Evolutionary conservation across 2,329 filamentous ascomycete species (phyloP), one percentile per base, ranked within the genome.

Genomic region (Xenosphaeropsis pyriputrescens): DNA sequence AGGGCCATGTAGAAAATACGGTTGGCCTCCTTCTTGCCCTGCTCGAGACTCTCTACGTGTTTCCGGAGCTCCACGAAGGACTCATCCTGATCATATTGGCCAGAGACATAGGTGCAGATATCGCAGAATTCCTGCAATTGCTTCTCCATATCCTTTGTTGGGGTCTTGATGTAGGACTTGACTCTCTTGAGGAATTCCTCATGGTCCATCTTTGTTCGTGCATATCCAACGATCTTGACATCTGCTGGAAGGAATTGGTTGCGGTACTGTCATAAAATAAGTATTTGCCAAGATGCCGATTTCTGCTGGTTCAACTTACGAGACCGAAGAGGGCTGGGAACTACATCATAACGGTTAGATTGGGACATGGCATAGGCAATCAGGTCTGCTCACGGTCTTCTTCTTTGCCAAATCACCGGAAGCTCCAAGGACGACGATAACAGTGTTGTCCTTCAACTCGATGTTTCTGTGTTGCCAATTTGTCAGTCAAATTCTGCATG

Each of bases 1-100:
- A 98, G 73, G 6, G 91, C 91, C 91, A 98, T 98, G 74, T 98
- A 98, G 69, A 98, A 98, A 52, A 98, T 73, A 52, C 91, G 77
- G 66, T 98, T 81, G 50, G 79, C 82, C 67, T 94, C 83, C 48
- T 79, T 72, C 48, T 79, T 78, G 45, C 75, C 82, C 56, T 81
- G 69, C 70, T 98, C 91, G 22, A 96, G 66, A 50, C 85, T 75
- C 56, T 85, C 75, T 40, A 98, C 70, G 59, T 95, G 86, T 59
- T 82, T 78, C 62, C 85, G 80, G 46, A 98, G 75, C 50, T 75
- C 70, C 51, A 83, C 64, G 67, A 98, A 98, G 32, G 86, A 89
- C 48, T 95, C 91, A 54, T 96, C 91, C 62, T 91, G 75, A 64
- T 98, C 91, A 58, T 98, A 98, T 61, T 95, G 89, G 42, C 91